A percentile compares a stretch with the other conserved stretches of the same genome.
Conservation (phyloP, 106 monocot species). For the Dioscorea alata region DNA sequence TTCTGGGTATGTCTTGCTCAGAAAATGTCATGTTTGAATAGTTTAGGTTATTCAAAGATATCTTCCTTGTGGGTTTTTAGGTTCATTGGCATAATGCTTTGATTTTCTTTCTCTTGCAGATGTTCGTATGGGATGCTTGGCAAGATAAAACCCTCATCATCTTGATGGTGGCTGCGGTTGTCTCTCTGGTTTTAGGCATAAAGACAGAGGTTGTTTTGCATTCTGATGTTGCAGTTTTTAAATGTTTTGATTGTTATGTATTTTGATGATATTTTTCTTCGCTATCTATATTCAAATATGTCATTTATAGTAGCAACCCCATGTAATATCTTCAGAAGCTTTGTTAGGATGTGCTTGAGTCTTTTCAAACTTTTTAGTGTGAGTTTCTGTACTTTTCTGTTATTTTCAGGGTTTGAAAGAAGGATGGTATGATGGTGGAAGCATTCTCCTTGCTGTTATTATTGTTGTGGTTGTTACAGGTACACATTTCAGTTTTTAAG, state of each 20-base stretch:
- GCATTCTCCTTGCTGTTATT: slow-evolving; percentile 77
- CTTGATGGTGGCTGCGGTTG: slow-evolving; percentile 72
- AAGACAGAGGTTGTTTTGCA: slow-evolving; percentile 59
- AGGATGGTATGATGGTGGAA: slow-evolving; percentile 99
- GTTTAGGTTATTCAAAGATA: not conserved
- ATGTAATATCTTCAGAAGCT: no score
- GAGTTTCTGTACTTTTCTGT: not conserved
- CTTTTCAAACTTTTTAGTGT: no score
- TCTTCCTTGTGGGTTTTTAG: not conserved
- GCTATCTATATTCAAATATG: not conserved
- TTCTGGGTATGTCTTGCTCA: slow-evolving; percentile 25
- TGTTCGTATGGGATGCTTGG: slow-evolving; percentile 84
- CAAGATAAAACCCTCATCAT: slow-evolving; percentile 92
- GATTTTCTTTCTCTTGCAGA: slow-evolving; percentile 16
- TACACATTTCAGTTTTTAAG: slow-evolving; percentile 4
- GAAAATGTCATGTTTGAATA: not conserved
- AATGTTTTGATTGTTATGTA: not conserved
- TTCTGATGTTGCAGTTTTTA: not conserved
- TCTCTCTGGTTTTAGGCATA: slow-evolving; percentile 83
- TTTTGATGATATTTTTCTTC: not conserved
- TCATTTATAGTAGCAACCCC: not conserved
- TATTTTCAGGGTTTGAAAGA: slow-evolving; percentile 64
- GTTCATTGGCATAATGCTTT: not conserved
- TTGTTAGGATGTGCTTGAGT: no score
- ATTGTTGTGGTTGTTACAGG: slow-evolving; percentile 83